phyloP scores from a whole-genome alignment of 169 alveolate species.

The Plasmodium gonderi region DNA sequence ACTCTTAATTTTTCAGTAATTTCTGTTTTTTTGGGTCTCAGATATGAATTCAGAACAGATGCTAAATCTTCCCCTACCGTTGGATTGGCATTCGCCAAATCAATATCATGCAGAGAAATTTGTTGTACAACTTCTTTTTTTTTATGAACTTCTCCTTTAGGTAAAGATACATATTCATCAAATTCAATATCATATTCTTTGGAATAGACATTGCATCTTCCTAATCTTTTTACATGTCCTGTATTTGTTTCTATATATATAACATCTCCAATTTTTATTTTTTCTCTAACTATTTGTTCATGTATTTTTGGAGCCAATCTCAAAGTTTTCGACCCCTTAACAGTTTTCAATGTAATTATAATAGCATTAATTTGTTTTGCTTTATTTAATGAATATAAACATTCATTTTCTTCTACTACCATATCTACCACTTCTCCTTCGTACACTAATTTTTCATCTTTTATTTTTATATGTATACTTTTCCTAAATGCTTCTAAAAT shows the following conservation, averaged over 20 bases:
- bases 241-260: conserved; percentile 97
- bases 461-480: conserved; percentile 98
- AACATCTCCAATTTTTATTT: conserved; percentile 97
- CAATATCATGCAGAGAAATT: conserved; percentile 99
- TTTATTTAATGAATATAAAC: conserved; percentile 77
- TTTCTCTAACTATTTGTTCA: conserved; percentile 97
- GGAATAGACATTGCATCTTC: conserved; percentile 98
- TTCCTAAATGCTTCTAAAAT: conserved; percentile 99
- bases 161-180: conserved; percentile 99
- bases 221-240: conserved; percentile 97
- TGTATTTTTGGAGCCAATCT: conserved; percentile 98
- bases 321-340: conserved; percentile 98
- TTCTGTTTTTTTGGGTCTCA: conserved; percentile 99
- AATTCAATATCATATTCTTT: conserved; percentile 99
- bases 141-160: conserved; percentile 99
- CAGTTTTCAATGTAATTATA: conserved; percentile 95
- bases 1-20: conserved; percentile 98
- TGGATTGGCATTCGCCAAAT: conserved; percentile 99
- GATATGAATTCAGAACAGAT: conserved; percentile 96
- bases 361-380: conserved; percentile 95
- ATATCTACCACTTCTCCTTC: conserved; percentile 85
- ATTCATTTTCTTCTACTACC: conserved; percentile 87
- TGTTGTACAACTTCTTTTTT: conserved; percentile 99
- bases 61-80: conserved; percentile 96
- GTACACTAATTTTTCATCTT: conserved; percentile 98